phyloP scores from a whole-genome alignment of 2,329 filamentous ascomycete species.

The Zymoseptoria brevis region DNA sequence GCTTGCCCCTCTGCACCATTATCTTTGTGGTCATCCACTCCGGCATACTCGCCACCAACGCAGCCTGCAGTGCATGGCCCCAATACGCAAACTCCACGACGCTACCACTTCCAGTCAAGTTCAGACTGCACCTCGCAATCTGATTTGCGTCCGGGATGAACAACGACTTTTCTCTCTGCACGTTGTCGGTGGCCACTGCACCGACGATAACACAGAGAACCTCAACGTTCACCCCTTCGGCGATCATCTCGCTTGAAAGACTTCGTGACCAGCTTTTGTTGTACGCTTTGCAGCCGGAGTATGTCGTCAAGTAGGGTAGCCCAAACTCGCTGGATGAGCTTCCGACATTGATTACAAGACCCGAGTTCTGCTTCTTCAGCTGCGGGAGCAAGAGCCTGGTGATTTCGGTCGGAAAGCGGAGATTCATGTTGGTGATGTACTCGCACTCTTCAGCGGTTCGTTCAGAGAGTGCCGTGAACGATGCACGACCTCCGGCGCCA shows the following conservation, averaged over 20 bases:
- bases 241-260: conserved; percentile 38
- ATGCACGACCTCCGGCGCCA: conserved; percentile 28
- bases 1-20: conserved; percentile 6
- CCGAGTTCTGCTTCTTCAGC: conserved; percentile 35
- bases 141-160: conserved; percentile 14
- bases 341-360: conserved; percentile 46
- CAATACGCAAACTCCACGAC: conserved; percentile 19
- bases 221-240: conserved; percentile 32
- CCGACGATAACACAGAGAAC: conserved; percentile 21
- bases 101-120: conserved; percentile 18
- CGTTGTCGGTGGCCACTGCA: conserved; percentile 14
- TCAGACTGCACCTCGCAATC: conserved; percentile 16
- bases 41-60: conserved; percentile 13
- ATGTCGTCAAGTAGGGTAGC: conserved; percentile 41
- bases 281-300: conserved; percentile 42
- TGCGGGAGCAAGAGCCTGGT: conserved; percentile 41
- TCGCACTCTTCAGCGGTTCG: conserved; percentile 34
- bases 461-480: conserved; percentile 33
- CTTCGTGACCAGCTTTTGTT: conserved; percentile 34
- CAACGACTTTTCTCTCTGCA: conserved; percentile 6
- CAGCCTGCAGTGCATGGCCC: conserved; percentile 19
- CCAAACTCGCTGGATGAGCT: conserved; percentile 38
- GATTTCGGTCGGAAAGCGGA: conserved; percentile 44
- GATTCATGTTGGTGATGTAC: conserved; percentile 41
- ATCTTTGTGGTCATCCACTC: conserved; percentile 6